Evolutionary conservation across 768 basidiomycete species (phyloP), one percentile per base, ranked within the genome.

Genomic region (Hygrophorus russula): DNA sequence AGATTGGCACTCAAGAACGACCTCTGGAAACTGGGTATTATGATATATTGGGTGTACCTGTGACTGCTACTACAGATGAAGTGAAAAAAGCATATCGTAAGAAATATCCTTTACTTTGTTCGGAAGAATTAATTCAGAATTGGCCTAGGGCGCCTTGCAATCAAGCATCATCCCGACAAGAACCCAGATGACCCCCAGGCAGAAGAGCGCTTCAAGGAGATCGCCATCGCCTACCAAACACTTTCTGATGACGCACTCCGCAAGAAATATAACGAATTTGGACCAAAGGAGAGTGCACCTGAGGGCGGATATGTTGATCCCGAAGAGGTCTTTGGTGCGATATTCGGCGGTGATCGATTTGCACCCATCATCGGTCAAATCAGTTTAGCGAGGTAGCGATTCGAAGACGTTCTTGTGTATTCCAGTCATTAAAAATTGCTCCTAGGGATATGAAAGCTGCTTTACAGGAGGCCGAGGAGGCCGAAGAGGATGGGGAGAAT

Each of bases 11-110:
- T 13, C 87, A 92, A 58, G 87, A 89, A 48, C 71, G 78, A 43
- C 91, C 90, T 5, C 65, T 94, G 30, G 90, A 94, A 56, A 91
- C 84, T 0, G 80, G 73, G n/a, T 93, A 92, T 62, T 94, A 93
- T 54, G 89, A 94, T 56, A 70, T 86, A 15, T 68, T 93, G 4
- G 86, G 84, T 5, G 73, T 93, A 1, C 60, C 82, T 0, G 69
- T 84, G 13, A 73, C 78, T 49, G 89, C 89, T 5, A 79, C 80
- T 12, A 71, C 73, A 3, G 88, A 90, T 13, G 90, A 93, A 39
- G 72, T 94, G 57, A 93, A 93, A 71, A 91, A 85, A 58, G 84
- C 91, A 2, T 93, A 94, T 63, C 78, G 91, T 82, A 55, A 48
- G 42, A 30, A 18, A 17, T 7, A 43, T 12, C 39, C 18, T 35